Evolutionary conservation across 2,329 filamentous ascomycete genomes (phyloP).

Genomic region (Lasiodiplodia sp.): DNA sequence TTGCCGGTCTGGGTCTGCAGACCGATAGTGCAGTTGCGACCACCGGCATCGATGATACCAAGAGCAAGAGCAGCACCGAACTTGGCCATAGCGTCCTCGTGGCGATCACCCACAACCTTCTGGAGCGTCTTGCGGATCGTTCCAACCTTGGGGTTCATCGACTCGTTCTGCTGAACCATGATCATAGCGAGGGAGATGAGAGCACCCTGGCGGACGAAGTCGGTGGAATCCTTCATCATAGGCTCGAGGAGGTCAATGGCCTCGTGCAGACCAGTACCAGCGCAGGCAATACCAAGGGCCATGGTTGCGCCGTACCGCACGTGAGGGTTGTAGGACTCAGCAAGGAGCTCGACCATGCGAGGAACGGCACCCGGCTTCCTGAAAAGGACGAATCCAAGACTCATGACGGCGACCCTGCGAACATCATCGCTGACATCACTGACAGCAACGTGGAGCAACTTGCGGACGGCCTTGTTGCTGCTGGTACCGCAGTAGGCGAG

Average conservation of each 20-base stretch:
- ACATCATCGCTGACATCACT: constrained; percentile 99
- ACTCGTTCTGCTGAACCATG: constrained; percentile 98
- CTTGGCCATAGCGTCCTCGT: constrained; percentile 99
- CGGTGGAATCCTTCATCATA: constrained; percentile 99
- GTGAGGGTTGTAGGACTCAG: constrained; percentile 98
- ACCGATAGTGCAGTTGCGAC: constrained; percentile 97
- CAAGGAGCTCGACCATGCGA: constrained; percentile 97
- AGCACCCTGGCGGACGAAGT: constrained; percentile 97
- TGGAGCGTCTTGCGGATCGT: constrained; percentile 90
- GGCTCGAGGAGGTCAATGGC: constrained; percentile 96
- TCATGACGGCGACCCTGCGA: constrained; percentile 94
- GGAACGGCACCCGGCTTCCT: constrained; percentile 96
- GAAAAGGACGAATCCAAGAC: constrained; percentile 97
- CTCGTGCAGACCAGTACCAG: constrained; percentile 93
- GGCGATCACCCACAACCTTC: constrained; percentile 92
- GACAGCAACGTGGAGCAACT: constrained; percentile 92
- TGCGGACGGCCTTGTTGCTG: constrained; percentile 98
- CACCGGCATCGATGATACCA: constrained; percentile 97
- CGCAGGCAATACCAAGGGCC: constrained; percentile 97
- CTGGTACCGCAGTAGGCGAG: constrained; percentile 96
- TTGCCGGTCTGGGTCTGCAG: constrained; percentile 98
- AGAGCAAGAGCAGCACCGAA: constrained; percentile 94
- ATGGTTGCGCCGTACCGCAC: constrained; percentile 97
- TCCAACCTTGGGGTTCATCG: constrained; percentile 96
- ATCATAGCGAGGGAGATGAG: constrained; percentile 97